phyloP scores from a whole-genome alignment of 164 flowering plant species.

The Piper longum region DNA sequence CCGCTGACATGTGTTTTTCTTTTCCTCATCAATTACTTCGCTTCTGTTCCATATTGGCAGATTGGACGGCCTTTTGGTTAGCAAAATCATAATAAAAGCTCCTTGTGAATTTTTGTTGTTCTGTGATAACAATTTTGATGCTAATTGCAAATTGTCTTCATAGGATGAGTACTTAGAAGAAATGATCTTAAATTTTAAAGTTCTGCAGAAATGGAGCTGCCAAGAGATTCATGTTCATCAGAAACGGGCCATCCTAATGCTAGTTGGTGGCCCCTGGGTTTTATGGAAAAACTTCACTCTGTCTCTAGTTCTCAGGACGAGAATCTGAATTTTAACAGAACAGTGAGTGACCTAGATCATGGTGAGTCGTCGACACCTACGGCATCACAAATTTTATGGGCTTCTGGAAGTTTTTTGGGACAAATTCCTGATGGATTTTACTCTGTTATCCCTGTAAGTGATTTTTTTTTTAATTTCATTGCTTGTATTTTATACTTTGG shows the following conservation, averaged over 20 bases:
- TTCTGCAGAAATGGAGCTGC: constrained; percentile 56
- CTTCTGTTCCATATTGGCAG: not conserved
- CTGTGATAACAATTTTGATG: not conserved
- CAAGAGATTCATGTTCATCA: constrained; percentile 49
- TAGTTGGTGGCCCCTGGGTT: constrained; percentile 73
- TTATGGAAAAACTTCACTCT: constrained; percentile 58
- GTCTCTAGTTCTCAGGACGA: constrained; percentile 53
- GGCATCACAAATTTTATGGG: constrained; percentile 86
- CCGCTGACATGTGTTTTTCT: not conserved
- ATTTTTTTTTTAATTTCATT: not conserved
- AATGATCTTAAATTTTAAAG: constrained; percentile 41
- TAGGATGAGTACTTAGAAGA: constrained; percentile 41
- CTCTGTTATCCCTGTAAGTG: constrained; percentile 73
- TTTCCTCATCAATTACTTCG: not conserved
- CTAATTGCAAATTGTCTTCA: constrained; percentile 13
- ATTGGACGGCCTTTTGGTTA: not conserved
- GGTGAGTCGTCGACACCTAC: constrained; percentile 37
- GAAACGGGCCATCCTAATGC: constrained; percentile 53
- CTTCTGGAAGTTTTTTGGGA: constrained; percentile 65
- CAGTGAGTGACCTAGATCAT: constrained; percentile 23
- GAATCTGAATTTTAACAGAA: constrained; percentile 20
- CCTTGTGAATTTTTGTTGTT: not conserved
- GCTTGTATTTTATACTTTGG: not conserved
- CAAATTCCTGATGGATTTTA: constrained; percentile 94
- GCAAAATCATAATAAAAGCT: not conserved